phyloP scores from a whole-genome alignment of 768 basidiomycete genomes.

The Amyloporia xantha region DNA sequence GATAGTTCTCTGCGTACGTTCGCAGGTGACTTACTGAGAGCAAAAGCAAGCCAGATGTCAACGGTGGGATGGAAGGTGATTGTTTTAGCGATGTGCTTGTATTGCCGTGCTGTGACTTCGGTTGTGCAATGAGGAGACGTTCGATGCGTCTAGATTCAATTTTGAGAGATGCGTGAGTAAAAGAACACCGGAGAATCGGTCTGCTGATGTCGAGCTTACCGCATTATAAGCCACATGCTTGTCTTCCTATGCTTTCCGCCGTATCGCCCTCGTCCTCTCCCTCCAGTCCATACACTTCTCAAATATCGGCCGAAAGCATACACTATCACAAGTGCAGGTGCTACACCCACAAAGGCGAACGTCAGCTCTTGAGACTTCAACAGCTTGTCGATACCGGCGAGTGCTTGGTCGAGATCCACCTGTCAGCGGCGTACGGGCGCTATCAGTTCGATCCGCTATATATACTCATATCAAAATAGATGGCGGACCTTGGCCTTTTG shows the following conservation, averaged over 20 bases:
- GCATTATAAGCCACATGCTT: slow-evolving; percentile 65
- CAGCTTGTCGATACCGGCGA: slow-evolving; percentile 88
- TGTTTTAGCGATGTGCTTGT: slow-evolving; percentile 9
- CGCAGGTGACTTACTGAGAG: slow-evolving; percentile 65
- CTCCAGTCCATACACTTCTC: slow-evolving; percentile 41
- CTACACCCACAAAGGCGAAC: slow-evolving; percentile 95
- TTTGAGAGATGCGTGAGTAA: neutral
- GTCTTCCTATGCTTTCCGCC: slow-evolving; percentile 51
- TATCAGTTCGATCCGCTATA: too few relatives aligned
- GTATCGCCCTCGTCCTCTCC: slow-evolving; percentile 41
- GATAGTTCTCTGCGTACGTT: slow-evolving; percentile 48
- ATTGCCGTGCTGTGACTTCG: slow-evolving; percentile 19
- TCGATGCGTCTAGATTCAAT: slow-evolving; percentile 51
- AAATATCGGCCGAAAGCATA: slow-evolving; percentile 59
- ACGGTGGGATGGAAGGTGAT: slow-evolving; percentile 35
- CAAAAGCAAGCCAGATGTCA: slow-evolving; percentile 68
- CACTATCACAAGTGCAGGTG: slow-evolving; percentile 78
- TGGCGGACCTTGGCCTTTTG: slow-evolving; percentile 86
- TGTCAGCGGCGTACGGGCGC: slow-evolving; percentile 27
- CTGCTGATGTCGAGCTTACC: slow-evolving; percentile 33
- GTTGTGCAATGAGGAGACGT: slow-evolving; percentile 53
- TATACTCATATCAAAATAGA: neutral
- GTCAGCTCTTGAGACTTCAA: slow-evolving; percentile 92
- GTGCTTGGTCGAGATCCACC: slow-evolving; percentile 89
- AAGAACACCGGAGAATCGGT: neutral